A percentile compares a stretch with the other conserved stretches of the same genome.
Evolutionary conservation across 306 rosid species (phyloP).

Genomic region (Corylus americana): DNA sequence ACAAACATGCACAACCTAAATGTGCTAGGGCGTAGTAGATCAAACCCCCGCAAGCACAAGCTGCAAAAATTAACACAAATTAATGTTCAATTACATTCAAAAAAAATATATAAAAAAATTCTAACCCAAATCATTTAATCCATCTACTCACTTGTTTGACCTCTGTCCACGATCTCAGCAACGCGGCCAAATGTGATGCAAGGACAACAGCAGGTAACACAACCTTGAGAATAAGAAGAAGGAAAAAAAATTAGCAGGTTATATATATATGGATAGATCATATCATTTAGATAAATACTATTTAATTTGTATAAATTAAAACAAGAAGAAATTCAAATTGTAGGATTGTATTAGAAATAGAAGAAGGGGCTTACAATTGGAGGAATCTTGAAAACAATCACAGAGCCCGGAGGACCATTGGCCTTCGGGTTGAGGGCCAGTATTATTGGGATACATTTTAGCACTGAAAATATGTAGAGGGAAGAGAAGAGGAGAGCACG

Average conservation of each 20-base stretch:
- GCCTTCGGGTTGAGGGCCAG: not conserved
- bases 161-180: not conserved
- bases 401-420: not conserved
- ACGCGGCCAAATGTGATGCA: not conserved
- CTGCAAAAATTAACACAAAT: not conserved
- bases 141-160: not conserved
- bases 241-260: too few relatives aligned
- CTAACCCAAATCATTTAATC: too few relatives aligned
- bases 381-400: not conserved
- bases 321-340: not conserved
- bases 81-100: too few relatives aligned
- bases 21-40: not conserved
- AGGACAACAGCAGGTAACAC: not conserved
- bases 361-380: not conserved
- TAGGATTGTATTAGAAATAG: not conserved
- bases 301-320: not conserved
- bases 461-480: not conserved
- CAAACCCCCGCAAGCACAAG: not conserved
- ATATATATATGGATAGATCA: too few relatives aligned
- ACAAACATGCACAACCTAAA: not conserved
- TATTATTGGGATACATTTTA: not conserved
- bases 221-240: not conserved
- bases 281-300: too few relatives aligned
- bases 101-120: too few relatives aligned
- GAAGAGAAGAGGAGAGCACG: not conserved